Conservation (phyloP, 2,329 filamentous ascomycete genomes). For the Cyclaneusma minus region DNA sequence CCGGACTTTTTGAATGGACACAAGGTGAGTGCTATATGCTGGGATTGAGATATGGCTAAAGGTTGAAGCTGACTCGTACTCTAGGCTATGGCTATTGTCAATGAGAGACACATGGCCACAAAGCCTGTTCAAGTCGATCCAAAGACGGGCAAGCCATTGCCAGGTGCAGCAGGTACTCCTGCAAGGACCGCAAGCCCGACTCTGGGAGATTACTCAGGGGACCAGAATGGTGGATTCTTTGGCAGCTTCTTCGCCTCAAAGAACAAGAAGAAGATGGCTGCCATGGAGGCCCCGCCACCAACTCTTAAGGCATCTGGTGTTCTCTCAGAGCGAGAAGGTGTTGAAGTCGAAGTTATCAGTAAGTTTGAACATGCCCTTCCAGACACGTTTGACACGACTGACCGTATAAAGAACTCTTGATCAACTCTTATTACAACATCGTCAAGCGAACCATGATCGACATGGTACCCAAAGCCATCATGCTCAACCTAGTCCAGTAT, state of each 20-base stretch:
- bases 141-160: slow-evolving; percentile 92
- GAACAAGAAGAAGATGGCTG: slow-evolving; percentile 99
- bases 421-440: slow-evolving; percentile 96
- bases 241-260: slow-evolving; percentile 97
- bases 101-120: slow-evolving; percentile 67
- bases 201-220: slow-evolving; percentile 37
- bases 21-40: slow-evolving; percentile 36
- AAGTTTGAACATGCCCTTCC: slow-evolving; percentile 33
- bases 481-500: slow-evolving; percentile 91
- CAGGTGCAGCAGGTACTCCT: slow-evolving; percentile 41
- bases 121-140: slow-evolving; percentile 94
- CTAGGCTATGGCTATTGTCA: slow-evolving; percentile 90
- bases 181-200: slow-evolving; percentile 64
- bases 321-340: slow-evolving; percentile 81
- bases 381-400: slow-evolving; percentile 5
- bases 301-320: slow-evolving; percentile 89
- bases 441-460: slow-evolving; percentile 98
- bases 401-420: slow-evolving; percentile 61
- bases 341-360: slow-evolving; percentile 98
- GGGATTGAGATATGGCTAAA: not conserved
- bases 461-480: slow-evolving; percentile 99
- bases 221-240: slow-evolving; percentile 69
- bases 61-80: slow-evolving; percentile 4
- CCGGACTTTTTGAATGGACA: slow-evolving; percentile 96
- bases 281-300: slow-evolving; percentile 90